Conservation (phyloP, 2,329 filamentous ascomycete species). For the Cercospora sojina region DNA sequence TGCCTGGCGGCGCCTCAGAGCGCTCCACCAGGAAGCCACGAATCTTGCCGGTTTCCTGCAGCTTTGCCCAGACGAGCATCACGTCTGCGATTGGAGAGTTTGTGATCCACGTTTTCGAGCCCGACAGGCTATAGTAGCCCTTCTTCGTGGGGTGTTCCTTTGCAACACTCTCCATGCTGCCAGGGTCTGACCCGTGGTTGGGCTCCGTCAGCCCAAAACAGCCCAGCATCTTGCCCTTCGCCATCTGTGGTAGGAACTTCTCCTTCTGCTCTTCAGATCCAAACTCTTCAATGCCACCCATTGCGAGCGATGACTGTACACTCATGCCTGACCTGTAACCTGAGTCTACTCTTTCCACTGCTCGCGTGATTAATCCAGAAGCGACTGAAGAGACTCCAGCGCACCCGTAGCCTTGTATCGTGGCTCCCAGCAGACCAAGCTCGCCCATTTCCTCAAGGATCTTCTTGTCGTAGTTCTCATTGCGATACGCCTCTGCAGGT, state of each 20-base stretch:
- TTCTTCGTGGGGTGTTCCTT: slow-evolving; percentile 80
- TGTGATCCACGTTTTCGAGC: slow-evolving; percentile 92
- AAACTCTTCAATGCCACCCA: slow-evolving; percentile 88
- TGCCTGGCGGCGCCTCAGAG: slow-evolving; percentile 78
- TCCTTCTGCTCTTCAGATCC: slow-evolving; percentile 86
- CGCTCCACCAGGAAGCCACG: slow-evolving; percentile 88
- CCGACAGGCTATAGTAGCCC: slow-evolving; percentile 75
- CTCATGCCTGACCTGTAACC: slow-evolving; percentile 92
- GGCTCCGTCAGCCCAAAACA: slow-evolving; percentile 90
- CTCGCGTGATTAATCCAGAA: slow-evolving; percentile 83
- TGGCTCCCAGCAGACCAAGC: slow-evolving; percentile 81
- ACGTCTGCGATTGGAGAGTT: slow-evolving; percentile 89
- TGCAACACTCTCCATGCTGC: slow-evolving; percentile 86
- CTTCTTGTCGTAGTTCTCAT: slow-evolving; percentile 80
- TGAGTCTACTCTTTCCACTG: slow-evolving; percentile 86
- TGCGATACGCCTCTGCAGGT: slow-evolving; percentile 71
- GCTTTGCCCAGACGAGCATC: slow-evolving; percentile 86
- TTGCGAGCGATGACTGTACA: slow-evolving; percentile 87
- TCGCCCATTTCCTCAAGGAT: slow-evolving; percentile 92
- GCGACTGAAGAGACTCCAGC: slow-evolving; percentile 85
- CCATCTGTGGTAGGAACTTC: slow-evolving; percentile 74
- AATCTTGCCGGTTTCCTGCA: slow-evolving; percentile 89
- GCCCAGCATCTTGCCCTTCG: slow-evolving; percentile 76
- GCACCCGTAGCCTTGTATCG: slow-evolving; percentile 83
- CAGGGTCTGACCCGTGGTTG: slow-evolving; percentile 88